Base-by-base conservation (phyloP, 1,284 basidiomycete species). In the Tylopilus orsonianus region DNA sequence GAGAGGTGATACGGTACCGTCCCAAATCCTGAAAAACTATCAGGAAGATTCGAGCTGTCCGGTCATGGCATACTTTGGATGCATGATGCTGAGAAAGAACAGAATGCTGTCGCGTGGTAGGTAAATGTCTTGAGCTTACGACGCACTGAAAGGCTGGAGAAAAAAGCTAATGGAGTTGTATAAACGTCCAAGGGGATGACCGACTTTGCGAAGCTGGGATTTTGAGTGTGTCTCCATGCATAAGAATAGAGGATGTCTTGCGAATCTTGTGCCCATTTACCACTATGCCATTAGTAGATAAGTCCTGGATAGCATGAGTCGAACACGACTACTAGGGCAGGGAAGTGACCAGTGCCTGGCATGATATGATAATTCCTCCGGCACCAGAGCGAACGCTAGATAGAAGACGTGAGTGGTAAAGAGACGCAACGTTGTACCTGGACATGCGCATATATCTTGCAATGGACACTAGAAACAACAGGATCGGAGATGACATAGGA, bases 261-360 rank as follows among this genome's bases (percentile, higher is more conserved):
- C 75, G 75, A 37, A 90, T 79, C 39, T 76, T 75, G 56, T 85
- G 77, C 0, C 77, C 82, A 59, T 93, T 93, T 44, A 90, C 71
- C 27, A 78, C 63, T 32, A 90, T 70, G 2, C 90, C 90, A 55
- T 91, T 91, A n/a, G 81, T 80, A 0, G 90, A 92, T 16, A 81
- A 32, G 63, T 92, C 90, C 83, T 90, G 29, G 37, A 44, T 30
- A 18, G 27, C 32, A 56, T 54, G 46, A 14, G 32, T 37, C 33
- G 22, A 32, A 42, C 20, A 36, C 8, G 36, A 9, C 8, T 14
- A 9, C 8, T 14, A 19, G 22, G 4, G 18, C 13, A 30, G 26
- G 30, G 12, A 36, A 52, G 36, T 13, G 18, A 44, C 22, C 20
- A 20, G 14, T 61, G 87, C 86, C 68, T 87, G 83, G 58, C 87